Percentiles rank a stretch among this genome's conserved stretches.
phyloP scores from a whole-genome alignment of 768 basidiomycete genomes.

The Boletus edulis region DNA sequence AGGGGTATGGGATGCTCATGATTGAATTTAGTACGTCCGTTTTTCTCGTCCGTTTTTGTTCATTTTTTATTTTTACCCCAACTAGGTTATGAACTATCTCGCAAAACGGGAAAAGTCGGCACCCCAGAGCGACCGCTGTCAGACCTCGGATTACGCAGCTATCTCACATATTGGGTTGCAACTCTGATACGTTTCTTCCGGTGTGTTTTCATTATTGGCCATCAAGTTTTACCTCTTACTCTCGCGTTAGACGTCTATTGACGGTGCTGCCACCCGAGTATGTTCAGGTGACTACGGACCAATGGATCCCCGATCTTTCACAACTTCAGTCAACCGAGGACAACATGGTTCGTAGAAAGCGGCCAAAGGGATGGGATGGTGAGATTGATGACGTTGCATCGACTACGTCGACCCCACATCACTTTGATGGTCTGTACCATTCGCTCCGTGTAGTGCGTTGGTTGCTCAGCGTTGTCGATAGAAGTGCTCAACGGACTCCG shows the following conservation, averaged over 20 bases:
- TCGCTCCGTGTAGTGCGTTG: not conserved
- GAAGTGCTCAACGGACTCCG: slow-evolving; percentile 58
- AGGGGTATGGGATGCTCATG: slow-evolving; percentile 91
- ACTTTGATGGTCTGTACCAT: slow-evolving; percentile 40
- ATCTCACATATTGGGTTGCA: slow-evolving; percentile 85
- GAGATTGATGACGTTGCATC: slow-evolving; percentile 46
- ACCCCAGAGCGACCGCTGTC: slow-evolving; percentile 96
- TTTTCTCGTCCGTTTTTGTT: not conserved
- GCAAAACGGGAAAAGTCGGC: slow-evolving; percentile 73
- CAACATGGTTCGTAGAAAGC: slow-evolving; percentile 38
- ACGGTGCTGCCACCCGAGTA: slow-evolving; percentile 58
- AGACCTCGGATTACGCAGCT: slow-evolving; percentile 87
- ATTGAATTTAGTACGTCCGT: slow-evolving; percentile 92
- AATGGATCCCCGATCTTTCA: slow-evolving; percentile 42
- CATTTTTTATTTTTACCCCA: not conserved
- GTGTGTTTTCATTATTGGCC: slow-evolving; percentile 33
- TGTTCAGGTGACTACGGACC: slow-evolving; percentile 42
- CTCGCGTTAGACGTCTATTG: slow-evolving; percentile 47
- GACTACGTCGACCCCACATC: slow-evolving; percentile 32
- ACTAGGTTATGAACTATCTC: slow-evolving; percentile 89
- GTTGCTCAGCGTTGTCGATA: slow-evolving; percentile 19
- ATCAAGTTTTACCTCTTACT: not conserved
- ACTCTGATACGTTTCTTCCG: slow-evolving; percentile 82
- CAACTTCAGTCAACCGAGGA: slow-evolving; percentile 33
- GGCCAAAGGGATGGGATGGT: slow-evolving; percentile 74